These are phyloP conservation scores for Solanum sitiens DNA, from an alignment of 257 asterid species.

Conservation along the genomic window DNA sequence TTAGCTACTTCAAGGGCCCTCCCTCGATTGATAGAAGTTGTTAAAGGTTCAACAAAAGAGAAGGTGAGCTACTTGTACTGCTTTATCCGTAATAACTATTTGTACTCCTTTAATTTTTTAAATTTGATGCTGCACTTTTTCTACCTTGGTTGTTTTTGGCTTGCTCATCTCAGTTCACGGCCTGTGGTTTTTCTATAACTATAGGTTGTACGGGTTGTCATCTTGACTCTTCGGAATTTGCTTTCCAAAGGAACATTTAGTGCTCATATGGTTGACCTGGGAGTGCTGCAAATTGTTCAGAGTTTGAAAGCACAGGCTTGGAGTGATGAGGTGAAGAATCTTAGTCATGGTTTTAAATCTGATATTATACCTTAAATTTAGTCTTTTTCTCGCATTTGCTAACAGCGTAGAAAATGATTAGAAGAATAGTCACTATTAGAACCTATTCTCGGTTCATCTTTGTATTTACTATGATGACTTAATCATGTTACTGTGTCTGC, in stretches of 20 bases:
- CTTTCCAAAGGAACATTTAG: slow-evolving; percentile 72
- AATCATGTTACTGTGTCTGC: not conserved
- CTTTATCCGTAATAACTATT: not conserved
- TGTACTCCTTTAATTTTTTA: not conserved
- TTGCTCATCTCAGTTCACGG: not conserved
- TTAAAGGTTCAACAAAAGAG: slow-evolving; percentile 89
- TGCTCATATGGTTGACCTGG: slow-evolving; percentile 77
- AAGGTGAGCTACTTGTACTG: slow-evolving; percentile 32
- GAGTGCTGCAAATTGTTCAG: slow-evolving; percentile 78
- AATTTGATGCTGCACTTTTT: not conserved
- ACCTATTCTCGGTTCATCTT: not conserved
- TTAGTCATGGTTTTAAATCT: not conserved
- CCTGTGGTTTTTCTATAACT: slow-evolving; percentile 2
- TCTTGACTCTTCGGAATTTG: slow-evolving; percentile 77
- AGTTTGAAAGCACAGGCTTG: slow-evolving; percentile 92
- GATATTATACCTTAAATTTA: not conserved
- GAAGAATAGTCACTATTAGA: not conserved
- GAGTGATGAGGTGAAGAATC: slow-evolving; percentile 75
- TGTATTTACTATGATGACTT: not conserved
- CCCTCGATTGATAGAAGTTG: slow-evolving; percentile 68
- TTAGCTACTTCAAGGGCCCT: slow-evolving; percentile 69
- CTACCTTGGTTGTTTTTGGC: not conserved
- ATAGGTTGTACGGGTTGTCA: slow-evolving; percentile 86
- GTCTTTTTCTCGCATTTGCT: not conserved
- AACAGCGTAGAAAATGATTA: not conserved